Conservation (phyloP, 495 filamentous ascomycete genomes). For the Xylaria intraflava region DNA sequence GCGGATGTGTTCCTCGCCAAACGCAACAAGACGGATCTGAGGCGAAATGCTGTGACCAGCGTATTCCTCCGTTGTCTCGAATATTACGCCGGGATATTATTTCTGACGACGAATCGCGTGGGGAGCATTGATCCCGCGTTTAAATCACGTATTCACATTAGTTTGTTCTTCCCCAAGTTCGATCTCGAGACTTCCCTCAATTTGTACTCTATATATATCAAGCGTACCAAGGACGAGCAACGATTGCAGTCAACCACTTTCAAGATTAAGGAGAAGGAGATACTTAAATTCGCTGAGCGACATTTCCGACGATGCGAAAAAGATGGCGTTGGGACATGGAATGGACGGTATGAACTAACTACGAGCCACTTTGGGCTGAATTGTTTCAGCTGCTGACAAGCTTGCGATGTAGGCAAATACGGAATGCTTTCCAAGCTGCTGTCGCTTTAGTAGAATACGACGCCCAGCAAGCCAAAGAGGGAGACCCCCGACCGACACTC, state of each 20-base stretch:
- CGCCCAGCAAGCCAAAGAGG: constrained; percentile 1
- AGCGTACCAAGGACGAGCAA: constrained; percentile 16
- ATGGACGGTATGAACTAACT: constrained; percentile 18
- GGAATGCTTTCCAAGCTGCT: constrained; percentile 30
- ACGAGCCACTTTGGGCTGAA: background rate
- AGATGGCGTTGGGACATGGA: constrained; percentile 18
- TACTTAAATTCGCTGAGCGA: constrained; percentile 9
- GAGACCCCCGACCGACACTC: constrained; percentile 4
- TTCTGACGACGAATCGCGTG: constrained; percentile 49
- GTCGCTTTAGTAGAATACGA: constrained; percentile 21
- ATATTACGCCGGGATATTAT: constrained; percentile 49
- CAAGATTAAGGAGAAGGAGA: constrained; percentile 16
- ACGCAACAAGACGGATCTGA: constrained; percentile 33
- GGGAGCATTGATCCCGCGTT: constrained; percentile 46
- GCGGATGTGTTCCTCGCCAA: constrained; percentile 52
- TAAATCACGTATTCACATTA: constrained; percentile 41
- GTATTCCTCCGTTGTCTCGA: constrained; percentile 30
- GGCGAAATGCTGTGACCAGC: constrained; percentile 45
- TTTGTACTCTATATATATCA: constrained; percentile 31
- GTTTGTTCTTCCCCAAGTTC: constrained; percentile 41
- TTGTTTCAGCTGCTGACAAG: background rate
- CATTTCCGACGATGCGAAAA: constrained; percentile 6
- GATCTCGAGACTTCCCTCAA: constrained; percentile 22
- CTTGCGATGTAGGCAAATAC: constrained; percentile 10
- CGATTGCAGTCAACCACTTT: background rate